phyloP scores from a whole-genome alignment of 352 stramenopile genomes.

The Pythium aphanidermatum region DNA sequence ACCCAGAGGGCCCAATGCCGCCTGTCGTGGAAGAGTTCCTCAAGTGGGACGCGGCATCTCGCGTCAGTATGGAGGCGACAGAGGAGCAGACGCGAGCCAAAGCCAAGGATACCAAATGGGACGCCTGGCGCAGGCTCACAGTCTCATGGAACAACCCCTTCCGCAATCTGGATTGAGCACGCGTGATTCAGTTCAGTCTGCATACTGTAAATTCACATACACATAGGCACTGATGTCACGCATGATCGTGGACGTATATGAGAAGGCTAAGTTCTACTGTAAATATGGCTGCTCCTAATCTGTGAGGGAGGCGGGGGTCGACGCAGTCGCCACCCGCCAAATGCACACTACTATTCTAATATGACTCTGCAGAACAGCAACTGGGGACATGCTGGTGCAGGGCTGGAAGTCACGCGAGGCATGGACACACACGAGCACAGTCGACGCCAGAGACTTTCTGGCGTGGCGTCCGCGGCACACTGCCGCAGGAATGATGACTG shows the following conservation, averaged over 20 bases:
- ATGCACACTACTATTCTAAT: constrained; percentile 24
- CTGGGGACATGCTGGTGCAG: constrained; percentile 1
- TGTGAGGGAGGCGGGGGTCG: constrained; percentile 2
- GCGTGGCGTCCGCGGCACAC: too few species aligned
- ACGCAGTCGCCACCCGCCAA: constrained; percentile 3
- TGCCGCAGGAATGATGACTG: too few species aligned
- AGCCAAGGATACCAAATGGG: not conserved
- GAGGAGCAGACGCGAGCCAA: constrained; percentile 1
- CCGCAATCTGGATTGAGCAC: not conserved
- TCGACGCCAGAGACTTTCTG: too few species aligned
- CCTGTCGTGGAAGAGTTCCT: constrained; percentile 23
- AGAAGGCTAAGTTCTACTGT: too few species aligned
- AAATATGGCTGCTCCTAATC: constrained; percentile 22
- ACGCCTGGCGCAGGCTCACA: constrained; percentile 2
- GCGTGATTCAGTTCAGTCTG: too few species aligned
- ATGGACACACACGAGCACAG: too few species aligned
- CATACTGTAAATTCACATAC: too few species aligned
- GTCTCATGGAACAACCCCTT: constrained; percentile 11
- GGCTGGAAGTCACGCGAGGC: too few species aligned
- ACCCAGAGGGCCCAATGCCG: constrained; percentile 3
- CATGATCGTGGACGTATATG: too few species aligned
- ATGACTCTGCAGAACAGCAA: not conserved
- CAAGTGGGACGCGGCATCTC: constrained; percentile 22
- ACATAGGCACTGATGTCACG: too few species aligned
- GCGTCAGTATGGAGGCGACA: constrained; percentile 21